Evolutionary conservation across 2,329 filamentous ascomycete genomes (phyloP).

Genomic region (Metarhizium brunneum): DNA sequence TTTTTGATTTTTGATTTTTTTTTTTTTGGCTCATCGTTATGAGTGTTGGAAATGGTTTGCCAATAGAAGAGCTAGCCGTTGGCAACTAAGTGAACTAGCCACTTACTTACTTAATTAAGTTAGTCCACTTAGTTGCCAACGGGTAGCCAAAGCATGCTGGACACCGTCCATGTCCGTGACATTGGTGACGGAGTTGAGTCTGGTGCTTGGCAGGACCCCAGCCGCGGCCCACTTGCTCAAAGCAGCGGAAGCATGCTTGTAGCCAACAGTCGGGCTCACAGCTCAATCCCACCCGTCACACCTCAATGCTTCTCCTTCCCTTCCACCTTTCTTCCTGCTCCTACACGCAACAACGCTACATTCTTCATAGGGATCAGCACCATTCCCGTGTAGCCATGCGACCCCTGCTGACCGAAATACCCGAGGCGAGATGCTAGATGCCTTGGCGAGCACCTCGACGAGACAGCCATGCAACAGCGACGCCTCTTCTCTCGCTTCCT

Average conservation of each 20-base stretch:
- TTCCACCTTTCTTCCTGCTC: background rate
- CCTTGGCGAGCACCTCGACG: background rate
- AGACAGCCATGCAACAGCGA: constrained; percentile 9
- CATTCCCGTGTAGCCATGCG: constrained; percentile 19
- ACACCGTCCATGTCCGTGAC: background rate
- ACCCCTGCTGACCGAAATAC: constrained; percentile 4
- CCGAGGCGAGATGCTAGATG: constrained; percentile 4
- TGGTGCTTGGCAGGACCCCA: background rate
- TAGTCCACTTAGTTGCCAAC: too few species aligned
- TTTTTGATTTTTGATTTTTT: background rate
- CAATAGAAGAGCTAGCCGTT: too few species aligned
- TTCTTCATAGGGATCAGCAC: background rate
- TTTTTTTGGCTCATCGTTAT: too few species aligned
- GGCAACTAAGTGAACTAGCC: too few species aligned
- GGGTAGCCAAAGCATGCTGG: background rate
- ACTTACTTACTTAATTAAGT: too few species aligned
- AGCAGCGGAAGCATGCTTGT: background rate
- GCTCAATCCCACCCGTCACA: background rate
- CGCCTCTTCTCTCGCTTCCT: constrained; percentile 65
- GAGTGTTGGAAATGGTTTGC: too few species aligned
- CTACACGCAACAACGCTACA: background rate
- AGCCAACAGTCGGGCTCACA: background rate
- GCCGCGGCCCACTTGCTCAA: background rate
- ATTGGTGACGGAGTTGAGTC: background rate
- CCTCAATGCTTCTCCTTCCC: too few species aligned